A percentile compares a stretch with the other conserved stretches of the same genome.
These are phyloP conservation scores for Penicillium crustosum DNA, from an alignment of 2,329 filamentous ascomycete species.

Conservation along the genomic window DNA sequence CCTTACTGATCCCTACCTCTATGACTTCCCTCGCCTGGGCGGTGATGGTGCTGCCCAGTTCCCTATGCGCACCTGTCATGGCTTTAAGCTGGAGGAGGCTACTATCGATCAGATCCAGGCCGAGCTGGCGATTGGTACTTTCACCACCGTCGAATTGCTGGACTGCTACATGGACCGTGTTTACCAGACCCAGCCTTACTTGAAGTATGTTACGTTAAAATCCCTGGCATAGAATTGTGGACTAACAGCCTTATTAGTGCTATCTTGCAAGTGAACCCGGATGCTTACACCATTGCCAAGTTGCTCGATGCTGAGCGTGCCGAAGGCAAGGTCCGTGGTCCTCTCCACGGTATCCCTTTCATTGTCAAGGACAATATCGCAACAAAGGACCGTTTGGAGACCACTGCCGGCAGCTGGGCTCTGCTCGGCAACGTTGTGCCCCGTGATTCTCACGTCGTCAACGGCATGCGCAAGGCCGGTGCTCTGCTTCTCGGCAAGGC, in stretches of 20 bases:
- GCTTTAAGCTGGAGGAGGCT: conserved; percentile 65
- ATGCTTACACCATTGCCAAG: conserved; percentile 62
- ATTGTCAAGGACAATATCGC: conserved; percentile 69
- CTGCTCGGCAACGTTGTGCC: conserved; percentile 66
- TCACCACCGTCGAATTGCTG: conserved; percentile 60
- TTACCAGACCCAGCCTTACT: conserved; percentile 63
- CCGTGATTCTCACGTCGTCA: conserved; percentile 66
- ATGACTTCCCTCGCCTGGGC: conserved; percentile 42
- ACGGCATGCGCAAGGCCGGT: conserved; percentile 61
- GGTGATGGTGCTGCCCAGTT: conserved; percentile 48
- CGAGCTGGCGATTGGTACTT: conserved; percentile 53
- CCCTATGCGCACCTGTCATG: conserved; percentile 62
- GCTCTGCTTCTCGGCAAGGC: conserved; percentile 71
- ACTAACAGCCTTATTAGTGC: conserved; percentile 24
- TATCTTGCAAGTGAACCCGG: conserved; percentile 67
- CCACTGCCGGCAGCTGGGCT: conserved; percentile 69
- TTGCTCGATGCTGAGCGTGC: conserved; percentile 61
- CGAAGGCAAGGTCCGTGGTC: conserved; percentile 58
- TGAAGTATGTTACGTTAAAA: conserved; percentile 51
- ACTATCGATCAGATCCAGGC: conserved; percentile 67
- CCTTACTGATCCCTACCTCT: conserved; percentile 32
- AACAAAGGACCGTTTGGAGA: conserved; percentile 69
- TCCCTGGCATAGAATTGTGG: neutral
- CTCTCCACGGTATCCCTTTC: conserved; percentile 73
- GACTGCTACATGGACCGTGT: conserved; percentile 63